phyloP scores from a whole-genome alignment of 192 early-diverging fungal genomes.

The Coemansia biformis region DNA sequence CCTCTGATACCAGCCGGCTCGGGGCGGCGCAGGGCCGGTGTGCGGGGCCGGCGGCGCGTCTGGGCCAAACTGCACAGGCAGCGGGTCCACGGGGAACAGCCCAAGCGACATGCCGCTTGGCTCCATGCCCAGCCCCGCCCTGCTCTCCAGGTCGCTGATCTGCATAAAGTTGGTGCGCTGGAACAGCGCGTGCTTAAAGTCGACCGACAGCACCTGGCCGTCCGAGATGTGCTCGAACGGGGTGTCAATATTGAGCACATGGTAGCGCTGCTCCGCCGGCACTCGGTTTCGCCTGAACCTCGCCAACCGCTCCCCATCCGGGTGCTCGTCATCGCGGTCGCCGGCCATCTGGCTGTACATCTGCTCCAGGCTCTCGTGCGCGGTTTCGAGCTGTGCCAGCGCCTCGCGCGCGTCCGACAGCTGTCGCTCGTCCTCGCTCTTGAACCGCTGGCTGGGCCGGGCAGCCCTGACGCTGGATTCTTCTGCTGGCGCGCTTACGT shows the following conservation, averaged over 20 bases:
- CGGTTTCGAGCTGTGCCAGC: constrained; percentile 27
- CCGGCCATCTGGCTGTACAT: constrained; percentile 37
- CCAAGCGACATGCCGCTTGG: constrained; percentile 19
- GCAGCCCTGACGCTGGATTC: neutral
- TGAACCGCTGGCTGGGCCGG: neutral
- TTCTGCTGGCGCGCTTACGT: neutral
- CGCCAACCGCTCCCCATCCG: constrained; percentile 17
- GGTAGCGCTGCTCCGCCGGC: constrained; percentile 37
- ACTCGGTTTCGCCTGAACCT: constrained; percentile 19
- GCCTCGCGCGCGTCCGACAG: constrained; percentile 11
- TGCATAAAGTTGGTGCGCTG: constrained; percentile 15
- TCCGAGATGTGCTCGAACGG: constrained; percentile 17
- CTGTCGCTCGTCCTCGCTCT: neutral
- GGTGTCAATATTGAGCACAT: constrained; percentile 42
- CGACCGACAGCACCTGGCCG: constrained; percentile 30
- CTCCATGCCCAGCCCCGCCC: neutral
- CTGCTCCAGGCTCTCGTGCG: constrained; percentile 27
- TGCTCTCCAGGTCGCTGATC: constrained; percentile 20
- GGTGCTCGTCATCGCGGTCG: constrained; percentile 16
- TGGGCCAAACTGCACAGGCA: neutral
- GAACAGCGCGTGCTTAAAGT: constrained; percentile 31
- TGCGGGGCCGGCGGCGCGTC: neutral
- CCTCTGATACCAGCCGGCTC: too few relatives aligned
- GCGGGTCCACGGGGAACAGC: constrained; percentile 30
- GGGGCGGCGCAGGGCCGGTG: too few relatives aligned